Conservation (phyloP, 1,139 yeast genomes). For the Candida gigantensis region DNA sequence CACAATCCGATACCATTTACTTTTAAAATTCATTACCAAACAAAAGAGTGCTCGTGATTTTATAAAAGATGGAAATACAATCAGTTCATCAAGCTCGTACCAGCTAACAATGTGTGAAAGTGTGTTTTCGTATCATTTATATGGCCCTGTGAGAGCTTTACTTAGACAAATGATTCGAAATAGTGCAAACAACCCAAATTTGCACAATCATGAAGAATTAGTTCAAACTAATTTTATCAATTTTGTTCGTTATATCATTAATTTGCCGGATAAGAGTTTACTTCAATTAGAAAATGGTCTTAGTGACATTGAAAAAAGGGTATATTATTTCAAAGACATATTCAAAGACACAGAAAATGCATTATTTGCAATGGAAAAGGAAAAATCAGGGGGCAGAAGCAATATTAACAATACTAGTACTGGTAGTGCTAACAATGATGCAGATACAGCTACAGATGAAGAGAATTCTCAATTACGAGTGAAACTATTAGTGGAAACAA, state of each 20-base stretch:
- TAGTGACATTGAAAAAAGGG: slow-evolving; percentile 25
- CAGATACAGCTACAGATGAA: slow-evolving; percentile 5
- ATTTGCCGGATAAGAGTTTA: slow-evolving; percentile 31
- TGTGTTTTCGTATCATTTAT: slow-evolving; percentile 33
- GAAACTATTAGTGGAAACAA: slow-evolving; percentile 27
- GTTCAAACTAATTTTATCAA: slow-evolving; percentile 42
- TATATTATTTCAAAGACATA: slow-evolving; percentile 31
- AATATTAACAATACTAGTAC: slow-evolving; percentile 10
- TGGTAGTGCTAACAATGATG: neutral
- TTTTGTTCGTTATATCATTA: slow-evolving; percentile 38
- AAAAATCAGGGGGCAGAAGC: slow-evolving; percentile 35
- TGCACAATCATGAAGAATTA: slow-evolving; percentile 35
- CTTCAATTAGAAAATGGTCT: slow-evolving; percentile 17
- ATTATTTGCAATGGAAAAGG: slow-evolving; percentile 29
- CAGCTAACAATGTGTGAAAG: slow-evolving; percentile 30
- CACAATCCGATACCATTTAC: slow-evolving; percentile 38
- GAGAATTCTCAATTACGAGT: slow-evolving; percentile 16
- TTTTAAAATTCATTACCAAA: slow-evolving; percentile 34
- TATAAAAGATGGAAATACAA: neutral
- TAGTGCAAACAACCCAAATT: slow-evolving; percentile 12
- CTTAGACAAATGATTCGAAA: slow-evolving; percentile 30
- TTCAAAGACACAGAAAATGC: slow-evolving; percentile 29
- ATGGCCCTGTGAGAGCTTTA: slow-evolving; percentile 27
- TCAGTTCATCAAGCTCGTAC: slow-evolving; percentile 1
- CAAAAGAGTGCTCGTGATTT: slow-evolving; percentile 20